Percentiles rank a stretch among this genome's conserved stretches.
Conservation (phyloP, 2,329 filamentous ascomycete genomes). For the Aureobasidium mangrovei region DNA sequence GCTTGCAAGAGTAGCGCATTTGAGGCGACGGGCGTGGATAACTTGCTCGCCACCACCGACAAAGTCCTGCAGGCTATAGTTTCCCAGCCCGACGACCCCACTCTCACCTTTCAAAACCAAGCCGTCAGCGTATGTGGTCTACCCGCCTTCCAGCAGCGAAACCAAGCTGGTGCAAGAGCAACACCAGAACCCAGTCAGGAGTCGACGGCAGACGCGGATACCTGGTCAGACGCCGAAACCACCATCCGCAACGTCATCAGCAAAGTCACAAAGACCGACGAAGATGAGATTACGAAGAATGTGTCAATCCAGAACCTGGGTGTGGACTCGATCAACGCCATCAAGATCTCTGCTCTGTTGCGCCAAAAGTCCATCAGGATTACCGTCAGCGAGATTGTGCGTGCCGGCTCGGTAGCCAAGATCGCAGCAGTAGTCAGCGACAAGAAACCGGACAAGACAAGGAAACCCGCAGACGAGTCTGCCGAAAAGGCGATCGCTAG, state of each 20-base stretch:
- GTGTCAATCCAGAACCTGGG: constrained; percentile 75
- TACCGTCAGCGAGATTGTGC: constrained; percentile 62
- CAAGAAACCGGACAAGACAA: background rate
- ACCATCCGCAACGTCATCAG: constrained; percentile 41
- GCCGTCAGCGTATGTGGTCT: constrained; percentile 58
- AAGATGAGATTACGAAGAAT: constrained; percentile 48
- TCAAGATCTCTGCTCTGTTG: constrained; percentile 68
- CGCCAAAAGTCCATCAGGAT: constrained; percentile 54
- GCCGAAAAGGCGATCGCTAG: constrained; percentile 12
- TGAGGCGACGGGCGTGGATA: constrained; percentile 36
- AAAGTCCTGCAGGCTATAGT: constrained; percentile 50
- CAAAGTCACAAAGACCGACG: constrained; percentile 51
- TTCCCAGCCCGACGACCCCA: constrained; percentile 36
- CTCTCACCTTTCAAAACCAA: constrained; percentile 46
- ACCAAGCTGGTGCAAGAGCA: background rate
- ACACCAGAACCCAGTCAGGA: background rate
- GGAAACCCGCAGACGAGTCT: background rate
- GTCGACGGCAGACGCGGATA: background rate
- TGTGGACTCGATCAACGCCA: constrained; percentile 84
- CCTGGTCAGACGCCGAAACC: constrained; percentile 28
- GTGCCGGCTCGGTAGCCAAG: constrained; percentile 52
- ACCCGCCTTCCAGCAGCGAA: constrained; percentile 31
- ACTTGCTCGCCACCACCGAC: constrained; percentile 53
- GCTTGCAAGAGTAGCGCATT: constrained; percentile 56
- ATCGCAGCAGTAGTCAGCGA: constrained; percentile 45